Base-by-base conservation (phyloP, 306 rosid genomes). In the Lathyrus tuberosus region DNA sequence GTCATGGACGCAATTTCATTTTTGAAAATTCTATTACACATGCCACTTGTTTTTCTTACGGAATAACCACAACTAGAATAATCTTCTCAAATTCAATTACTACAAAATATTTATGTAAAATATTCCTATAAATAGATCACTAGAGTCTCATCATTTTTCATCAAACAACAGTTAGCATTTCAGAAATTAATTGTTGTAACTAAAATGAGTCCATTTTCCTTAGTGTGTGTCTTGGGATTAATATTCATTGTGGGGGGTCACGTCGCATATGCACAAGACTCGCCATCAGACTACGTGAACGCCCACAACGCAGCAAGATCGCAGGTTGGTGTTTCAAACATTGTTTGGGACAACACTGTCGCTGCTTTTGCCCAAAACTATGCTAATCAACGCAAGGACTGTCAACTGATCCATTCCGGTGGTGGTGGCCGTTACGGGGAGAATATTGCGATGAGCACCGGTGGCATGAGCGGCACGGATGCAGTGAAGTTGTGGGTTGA, bases 401-500 rank as follows among this genome's bases (percentile, higher is more conserved):
- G 88, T 62, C 20, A 8, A 2, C 8, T 83, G 5, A n/a, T 31
- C 13, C 86, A 83, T 42, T 85, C 93, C 0, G 62, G 51, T 0
- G 81, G 84, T 3, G 11, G 47, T 11, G 60, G 51, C 0, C 13
- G 17, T 22, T 77, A 77, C 13, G 81, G 76, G 0, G 81, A 77
- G 62, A 61, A 76, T 28, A 5, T 76, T 0, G 80, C 76, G 1
- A 0, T 0, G 26, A 42, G 66, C 49, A 5, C 8, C 0, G 76
- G 52, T 5, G 80, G 53, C 68, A 18, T 20, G 18, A 57, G 62
- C 0, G 89, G 80, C 13, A 16, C 62, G 0, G 49, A 11, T 0
- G 89, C 89, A 0, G 83, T 81, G 72, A 31, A 16, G 24, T 0
- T 80, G 71, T 87, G 86, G 83, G 83, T 77, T 7, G 9, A 47